Percentiles rank a stretch among this genome's conserved stretches.
phyloP scores from a whole-genome alignment of 1,284 basidiomycete genomes.

The Schizophyllum amplum region DNA sequence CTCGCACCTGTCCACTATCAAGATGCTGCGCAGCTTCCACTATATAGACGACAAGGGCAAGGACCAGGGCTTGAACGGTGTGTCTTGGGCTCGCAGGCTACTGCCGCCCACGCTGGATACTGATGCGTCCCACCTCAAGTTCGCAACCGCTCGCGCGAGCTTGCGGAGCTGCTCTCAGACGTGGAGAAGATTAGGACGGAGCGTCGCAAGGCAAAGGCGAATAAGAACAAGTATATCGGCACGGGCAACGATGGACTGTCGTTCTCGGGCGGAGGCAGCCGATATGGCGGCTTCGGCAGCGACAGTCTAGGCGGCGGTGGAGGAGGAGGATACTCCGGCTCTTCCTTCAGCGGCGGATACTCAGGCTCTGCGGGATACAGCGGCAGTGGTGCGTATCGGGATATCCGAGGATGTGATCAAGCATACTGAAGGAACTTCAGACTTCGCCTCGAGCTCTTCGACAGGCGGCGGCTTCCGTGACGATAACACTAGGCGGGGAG shows the following conservation, averaged over 20 bases:
- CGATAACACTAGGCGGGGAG: slow-evolving; percentile 29
- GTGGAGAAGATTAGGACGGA: slow-evolving; percentile 88
- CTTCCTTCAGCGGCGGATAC: background rate
- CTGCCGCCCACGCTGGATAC: too few species aligned
- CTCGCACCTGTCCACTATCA: slow-evolving; percentile 90
- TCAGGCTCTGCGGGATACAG: slow-evolving; percentile 9
- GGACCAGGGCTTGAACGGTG: slow-evolving; percentile 97
- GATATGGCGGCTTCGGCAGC: slow-evolving; percentile 80
- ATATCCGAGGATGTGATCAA: slow-evolving; percentile 17
- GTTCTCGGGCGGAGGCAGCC: slow-evolving; percentile 41
- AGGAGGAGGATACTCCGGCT: slow-evolving; percentile 28
- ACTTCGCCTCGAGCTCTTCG: slow-evolving; percentile 34
- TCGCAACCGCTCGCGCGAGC: slow-evolving; percentile 88
- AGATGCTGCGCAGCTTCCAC: slow-evolving; percentile 97
- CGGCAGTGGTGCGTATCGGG: slow-evolving; percentile 49
- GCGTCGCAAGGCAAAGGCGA: slow-evolving; percentile 89
- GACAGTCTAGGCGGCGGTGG: slow-evolving; percentile 46
- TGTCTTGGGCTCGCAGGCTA: too few species aligned
- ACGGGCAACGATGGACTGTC: slow-evolving; percentile 73
- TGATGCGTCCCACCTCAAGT: slow-evolving; percentile 54
- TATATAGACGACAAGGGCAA: slow-evolving; percentile 99
- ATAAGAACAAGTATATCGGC: slow-evolving; percentile 88
- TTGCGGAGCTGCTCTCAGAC: slow-evolving; percentile 84
- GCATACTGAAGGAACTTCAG: slow-evolving; percentile 79
- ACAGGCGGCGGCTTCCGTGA: slow-evolving; percentile 46